Base-by-base conservation (phyloP, 805 yeast species). In the Nakazawaea pomicola region DNA sequence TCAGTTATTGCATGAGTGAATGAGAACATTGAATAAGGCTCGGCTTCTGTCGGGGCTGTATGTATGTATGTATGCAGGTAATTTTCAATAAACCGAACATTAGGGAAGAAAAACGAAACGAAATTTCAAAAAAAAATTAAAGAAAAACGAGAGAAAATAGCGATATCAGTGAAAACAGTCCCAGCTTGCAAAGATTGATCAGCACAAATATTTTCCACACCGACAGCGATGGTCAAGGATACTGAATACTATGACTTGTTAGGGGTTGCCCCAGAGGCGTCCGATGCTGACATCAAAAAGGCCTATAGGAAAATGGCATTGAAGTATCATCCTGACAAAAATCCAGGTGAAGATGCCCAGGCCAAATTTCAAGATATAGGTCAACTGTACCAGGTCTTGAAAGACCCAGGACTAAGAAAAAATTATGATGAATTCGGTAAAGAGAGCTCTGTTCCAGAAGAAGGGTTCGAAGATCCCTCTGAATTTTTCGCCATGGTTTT, bases 291-390 rank as follows among this genome's bases (percentile, higher is more conserved):
- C 43, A 80, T 85, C 59, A 85, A 84, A 56, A 85, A 83, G 56
- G 90, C 91, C 0, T 85, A 85, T 61, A 66, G 93, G 44, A 81
- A 80, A 57, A 78, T 79, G 59, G 89, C 95, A 1, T 70, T 84
- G 41, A 75, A 73, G 51, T 79, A 77, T 50, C 95, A 84, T 58
- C 95, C 95, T 2, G 95, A 84, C 58, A 84, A 84, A 61, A 84
- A 84, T 52, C 85, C 83, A 21, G 75, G 78, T 47, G 86, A 83
- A 56, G 67, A 67, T 14, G 93, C 95, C 8, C 86, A 87, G 15
- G 73, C 72, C 46, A 80, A 79, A 61, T 85, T 85, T 54, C 79
- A 76, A 55, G 79, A 72, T 47, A 56, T 64, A 34, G 64, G 67
- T 3, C 87, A 83, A 55, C 93, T 93, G 3, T 85, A 85, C 56